Evolutionary conservation across 208 protist genomes (phyloP).

Genomic region (Wallacemonas collosoma): DNA sequence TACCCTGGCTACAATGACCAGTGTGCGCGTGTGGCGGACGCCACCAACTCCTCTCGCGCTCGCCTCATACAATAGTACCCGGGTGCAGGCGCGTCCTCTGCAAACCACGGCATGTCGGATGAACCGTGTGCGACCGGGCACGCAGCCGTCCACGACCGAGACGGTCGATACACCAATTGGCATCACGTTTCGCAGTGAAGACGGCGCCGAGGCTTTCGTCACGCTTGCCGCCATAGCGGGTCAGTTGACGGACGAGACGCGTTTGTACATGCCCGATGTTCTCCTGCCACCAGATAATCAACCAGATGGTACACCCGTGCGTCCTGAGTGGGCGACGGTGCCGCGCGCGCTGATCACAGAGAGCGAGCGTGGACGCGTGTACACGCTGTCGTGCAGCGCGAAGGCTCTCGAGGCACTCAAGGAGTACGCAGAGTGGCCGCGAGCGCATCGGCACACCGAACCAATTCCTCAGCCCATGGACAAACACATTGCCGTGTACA

Average conservation of each 20-base stretch:
- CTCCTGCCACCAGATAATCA: background rate
- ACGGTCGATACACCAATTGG: background rate
- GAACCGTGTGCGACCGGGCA: no score
- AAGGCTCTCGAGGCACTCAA: slow-evolving; percentile 20
- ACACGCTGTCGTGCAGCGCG: slow-evolving; percentile 15
- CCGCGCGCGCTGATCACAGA: background rate
- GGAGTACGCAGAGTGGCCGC: slow-evolving; percentile 19
- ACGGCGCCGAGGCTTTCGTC: background rate
- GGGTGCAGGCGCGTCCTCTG: no score
- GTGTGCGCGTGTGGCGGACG: no score
- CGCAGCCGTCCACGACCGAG: no score
- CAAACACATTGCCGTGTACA: slow-evolving; percentile 12
- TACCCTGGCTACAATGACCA: no score
- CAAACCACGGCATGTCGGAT: no score
- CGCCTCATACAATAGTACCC: no score
- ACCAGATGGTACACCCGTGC: background rate
- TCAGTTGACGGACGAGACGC: slow-evolving; percentile 3
- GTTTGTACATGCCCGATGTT: background rate
- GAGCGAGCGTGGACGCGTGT: background rate
- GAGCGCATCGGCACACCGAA: slow-evolving; percentile 17
- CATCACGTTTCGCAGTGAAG: slow-evolving; percentile 1
- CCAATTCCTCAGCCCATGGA: slow-evolving; percentile 38
- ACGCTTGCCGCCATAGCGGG: background rate
- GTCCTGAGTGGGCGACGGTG: background rate
- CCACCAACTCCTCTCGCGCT: no score